Evolutionary conservation across 2,329 filamentous ascomycete species (phyloP), one percentile per base, ranked within the genome.

Genomic region (Pseudocercospora macadamiae): DNA sequence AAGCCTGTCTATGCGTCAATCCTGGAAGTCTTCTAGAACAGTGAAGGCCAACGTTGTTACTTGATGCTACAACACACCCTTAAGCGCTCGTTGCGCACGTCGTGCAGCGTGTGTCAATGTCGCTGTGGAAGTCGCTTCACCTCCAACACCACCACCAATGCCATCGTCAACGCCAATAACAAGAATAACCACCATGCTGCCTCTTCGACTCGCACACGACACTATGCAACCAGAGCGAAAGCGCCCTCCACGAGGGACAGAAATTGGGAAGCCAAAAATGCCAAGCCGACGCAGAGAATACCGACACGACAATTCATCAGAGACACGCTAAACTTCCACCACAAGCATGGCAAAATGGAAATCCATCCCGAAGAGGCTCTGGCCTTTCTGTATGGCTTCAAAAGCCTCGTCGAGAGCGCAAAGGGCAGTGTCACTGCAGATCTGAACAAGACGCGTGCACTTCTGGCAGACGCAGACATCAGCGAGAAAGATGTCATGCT

Each of bases 21-120:
- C n/a, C n/a, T n/a, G n/a, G n/a, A n/a, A n/a, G n/a, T n/a, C n/a
- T n/a, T n/a, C n/a, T n/a, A n/a, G n/a, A n/a, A n/a, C n/a, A n/a
- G n/a, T n/a, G n/a, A n/a, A n/a, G n/a, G n/a, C n/a, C n/a, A n/a
- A n/a, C n/a, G n/a, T n/a, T n/a, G n/a, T n/a, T n/a, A n/a, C n/a
- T n/a, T n/a, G n/a, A 67, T 67, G 64, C 57, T 67, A 21, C 65
- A 60, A 34, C 62, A 61, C 9, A 53, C 51, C 16, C 48, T 64
- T 19, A 44, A 23, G 34, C 64, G 57, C n/a, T 52, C 60, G n/a
- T 36, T 57, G 10, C 48, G 52, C 32, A n/a, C 23, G 19, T 14
- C n/a, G 7, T 39, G 34, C 51, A 34, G 26, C 57, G 51, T 67
- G 65, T 67, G 65, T 48, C 44, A 34, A 34, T 66, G 64, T 49